These are phyloP conservation scores for Cordyceps farinosa DNA, from an alignment of 2,329 filamentous ascomycete genomes.

Conservation along the genomic window DNA sequence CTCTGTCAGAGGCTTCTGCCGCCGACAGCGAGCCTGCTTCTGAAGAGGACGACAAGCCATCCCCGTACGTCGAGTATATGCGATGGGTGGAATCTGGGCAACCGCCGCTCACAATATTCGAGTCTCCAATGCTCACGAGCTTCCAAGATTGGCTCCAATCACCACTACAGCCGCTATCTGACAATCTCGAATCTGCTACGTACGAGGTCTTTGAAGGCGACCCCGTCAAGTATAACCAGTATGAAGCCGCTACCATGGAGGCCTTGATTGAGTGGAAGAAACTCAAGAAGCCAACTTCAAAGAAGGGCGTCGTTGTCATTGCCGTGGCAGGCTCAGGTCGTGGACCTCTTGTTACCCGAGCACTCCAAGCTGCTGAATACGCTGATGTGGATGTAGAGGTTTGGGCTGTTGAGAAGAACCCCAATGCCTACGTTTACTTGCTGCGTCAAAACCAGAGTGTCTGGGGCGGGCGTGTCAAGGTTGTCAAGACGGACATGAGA, in stretches of 20 bases:
- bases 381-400: conserved; percentile 77
- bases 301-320: conserved; percentile 70
- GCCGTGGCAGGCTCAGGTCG: conserved; percentile 92
- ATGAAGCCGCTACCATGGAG: conserved; percentile 77
- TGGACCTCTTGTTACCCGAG: conserved; percentile 85
- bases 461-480: conserved; percentile 78
- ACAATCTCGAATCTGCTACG: conserved; percentile 94
- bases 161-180: conserved; percentile 87
- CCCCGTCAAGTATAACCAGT: conserved; percentile 96
- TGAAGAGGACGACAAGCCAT: conserved; percentile 34
- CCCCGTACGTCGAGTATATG: conserved; percentile 69
- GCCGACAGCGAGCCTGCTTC: conserved; percentile 21
- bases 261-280: conserved; percentile 77
- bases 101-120: conserved; percentile 52
- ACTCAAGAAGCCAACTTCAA: conserved; percentile 68
- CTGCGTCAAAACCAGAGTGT: conserved; percentile 76
- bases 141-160: conserved; percentile 95
- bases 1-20: conserved; percentile 62
- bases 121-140: conserved; percentile 49
- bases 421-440: conserved; percentile 91
- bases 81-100: conserved; percentile 81
- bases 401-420: conserved; percentile 97
- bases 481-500: conserved; percentile 96
- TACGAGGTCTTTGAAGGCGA: conserved; percentile 99
- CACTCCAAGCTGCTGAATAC: conserved; percentile 71